Evolutionary conservation across 345 rosid genomes (phyloP).

Genomic region (Arabidopsis suecica): DNA sequence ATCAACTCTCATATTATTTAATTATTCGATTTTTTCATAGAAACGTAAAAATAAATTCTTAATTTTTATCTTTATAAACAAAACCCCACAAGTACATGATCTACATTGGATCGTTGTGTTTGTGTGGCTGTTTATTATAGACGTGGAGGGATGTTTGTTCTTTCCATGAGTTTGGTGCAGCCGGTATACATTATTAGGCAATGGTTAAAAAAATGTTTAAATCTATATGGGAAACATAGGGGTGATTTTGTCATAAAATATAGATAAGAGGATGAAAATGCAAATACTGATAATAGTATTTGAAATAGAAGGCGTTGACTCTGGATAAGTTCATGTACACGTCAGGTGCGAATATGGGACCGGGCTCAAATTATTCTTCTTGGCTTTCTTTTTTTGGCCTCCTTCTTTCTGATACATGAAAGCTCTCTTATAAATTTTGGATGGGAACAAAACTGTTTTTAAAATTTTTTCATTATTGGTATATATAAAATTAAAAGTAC

Average conservation of each 20-base stretch:
- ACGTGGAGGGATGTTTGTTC: constrained; percentile 46
- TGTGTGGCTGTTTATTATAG: constrained; percentile 11
- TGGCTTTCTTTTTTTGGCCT: too few species aligned
- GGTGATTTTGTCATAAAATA: background rate
- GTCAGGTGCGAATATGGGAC: background rate
- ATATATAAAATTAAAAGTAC: too few species aligned
- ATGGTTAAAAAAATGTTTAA: background rate
- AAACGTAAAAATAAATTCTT: background rate
- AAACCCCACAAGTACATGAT: constrained; percentile 5
- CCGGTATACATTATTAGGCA: constrained; percentile 4
- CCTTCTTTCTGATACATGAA: background rate
- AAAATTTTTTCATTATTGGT: too few species aligned
- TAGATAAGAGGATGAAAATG: background rate
- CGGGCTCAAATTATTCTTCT: background rate
- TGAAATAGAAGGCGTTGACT: constrained; percentile 29
- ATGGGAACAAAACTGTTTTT: background rate
- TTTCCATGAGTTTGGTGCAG: constrained; percentile 25
- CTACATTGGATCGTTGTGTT: constrained; percentile 9
- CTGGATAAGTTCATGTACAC: background rate
- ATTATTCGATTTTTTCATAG: background rate
- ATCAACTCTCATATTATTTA: constrained; percentile 24
- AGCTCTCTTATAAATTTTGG: background rate
- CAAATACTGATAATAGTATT: constrained; percentile 13
- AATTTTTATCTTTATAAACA: background rate
- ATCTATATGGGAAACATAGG: background rate